A percentile compares a stretch with the other conserved stretches of the same genome.
Evolutionary conservation across 345 rosid genomes (phyloP).

Genomic region (Syzygium aqueum): DNA sequence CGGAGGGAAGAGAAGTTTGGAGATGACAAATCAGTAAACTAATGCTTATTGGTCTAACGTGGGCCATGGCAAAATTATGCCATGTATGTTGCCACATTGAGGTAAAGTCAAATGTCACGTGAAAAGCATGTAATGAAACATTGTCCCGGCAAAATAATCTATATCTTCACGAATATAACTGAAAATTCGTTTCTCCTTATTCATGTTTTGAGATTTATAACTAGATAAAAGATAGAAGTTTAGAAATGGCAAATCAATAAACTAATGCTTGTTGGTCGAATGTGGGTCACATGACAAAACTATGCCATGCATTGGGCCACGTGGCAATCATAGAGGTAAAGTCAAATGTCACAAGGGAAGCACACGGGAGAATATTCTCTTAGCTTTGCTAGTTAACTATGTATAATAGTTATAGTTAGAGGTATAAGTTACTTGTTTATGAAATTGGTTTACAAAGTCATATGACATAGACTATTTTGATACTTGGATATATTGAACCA

Average conservation of each 20-base stretch:
- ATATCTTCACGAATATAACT: background rate
- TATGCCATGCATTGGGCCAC: background rate
- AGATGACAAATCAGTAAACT: background rate
- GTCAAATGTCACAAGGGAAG: background rate
- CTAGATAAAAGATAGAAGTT: accelerated
- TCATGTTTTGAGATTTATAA: background rate
- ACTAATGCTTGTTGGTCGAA: background rate
- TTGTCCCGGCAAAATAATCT: background rate
- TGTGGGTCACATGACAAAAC: background rate
- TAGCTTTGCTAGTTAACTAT: too few species aligned
- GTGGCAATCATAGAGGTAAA: background rate
- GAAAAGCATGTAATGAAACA: background rate
- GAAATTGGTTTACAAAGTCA: background rate
- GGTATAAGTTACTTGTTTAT: background rate
- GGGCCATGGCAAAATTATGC: too few species aligned
- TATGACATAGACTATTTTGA: too few species aligned
- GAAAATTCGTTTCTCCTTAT: background rate
- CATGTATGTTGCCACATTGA: too few species aligned
- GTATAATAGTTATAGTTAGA: background rate
- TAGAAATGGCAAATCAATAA: background rate
- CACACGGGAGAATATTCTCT: background rate
- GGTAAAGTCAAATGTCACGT: background rate
- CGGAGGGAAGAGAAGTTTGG: background rate
- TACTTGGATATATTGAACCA: background rate
- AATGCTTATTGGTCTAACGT: background rate